phyloP scores from a whole-genome alignment of 164 flowering plant genomes.

The Vitis vinifera region DNA sequence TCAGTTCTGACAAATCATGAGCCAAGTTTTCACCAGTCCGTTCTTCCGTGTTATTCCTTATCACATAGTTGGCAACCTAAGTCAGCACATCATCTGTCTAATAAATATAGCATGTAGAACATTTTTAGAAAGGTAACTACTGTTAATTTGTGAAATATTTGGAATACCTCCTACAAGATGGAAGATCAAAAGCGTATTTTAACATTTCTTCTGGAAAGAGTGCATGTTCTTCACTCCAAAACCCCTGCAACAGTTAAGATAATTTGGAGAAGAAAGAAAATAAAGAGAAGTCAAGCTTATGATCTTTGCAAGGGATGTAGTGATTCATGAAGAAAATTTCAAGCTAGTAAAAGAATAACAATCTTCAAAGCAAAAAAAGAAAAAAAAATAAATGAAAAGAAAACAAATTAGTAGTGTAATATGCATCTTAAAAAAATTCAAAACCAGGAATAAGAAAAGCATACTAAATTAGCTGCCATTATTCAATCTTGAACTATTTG shows the following conservation, averaged over 20 bases:
- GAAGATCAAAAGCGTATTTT: constrained; percentile 51
- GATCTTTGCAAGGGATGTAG: not conserved
- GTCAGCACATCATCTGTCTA: constrained; percentile 1
- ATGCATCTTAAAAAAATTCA: too few species aligned
- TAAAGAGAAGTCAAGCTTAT: constrained; percentile 3
- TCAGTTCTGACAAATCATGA: constrained; percentile 48
- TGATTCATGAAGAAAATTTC: not conserved
- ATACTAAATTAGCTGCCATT: too few species aligned
- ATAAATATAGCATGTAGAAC: not conserved
- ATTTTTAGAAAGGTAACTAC: not conserved
- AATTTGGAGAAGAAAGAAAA: not conserved
- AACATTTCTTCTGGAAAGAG: constrained; percentile 31
- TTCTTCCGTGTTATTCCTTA: constrained; percentile 28
- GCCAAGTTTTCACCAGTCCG: constrained; percentile 33
- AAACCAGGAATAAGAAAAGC: not conserved
- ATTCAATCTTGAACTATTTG: too few species aligned
- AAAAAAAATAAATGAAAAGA: not conserved
- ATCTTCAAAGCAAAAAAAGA: not conserved
- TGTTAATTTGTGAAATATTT: not conserved
- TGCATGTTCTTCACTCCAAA: constrained; percentile 31
- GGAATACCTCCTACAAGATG: constrained; percentile 42
- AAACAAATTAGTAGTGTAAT: too few species aligned
- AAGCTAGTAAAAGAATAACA: not conserved
- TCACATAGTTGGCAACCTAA: constrained; percentile 6
- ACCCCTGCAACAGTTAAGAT: constrained; percentile 23